A percentile compares a stretch with the other conserved stretches of the same genome.
These are phyloP conservation scores for Rhododendron vialii DNA, from an alignment of 148 eudicot species.

Conservation along the genomic window DNA sequence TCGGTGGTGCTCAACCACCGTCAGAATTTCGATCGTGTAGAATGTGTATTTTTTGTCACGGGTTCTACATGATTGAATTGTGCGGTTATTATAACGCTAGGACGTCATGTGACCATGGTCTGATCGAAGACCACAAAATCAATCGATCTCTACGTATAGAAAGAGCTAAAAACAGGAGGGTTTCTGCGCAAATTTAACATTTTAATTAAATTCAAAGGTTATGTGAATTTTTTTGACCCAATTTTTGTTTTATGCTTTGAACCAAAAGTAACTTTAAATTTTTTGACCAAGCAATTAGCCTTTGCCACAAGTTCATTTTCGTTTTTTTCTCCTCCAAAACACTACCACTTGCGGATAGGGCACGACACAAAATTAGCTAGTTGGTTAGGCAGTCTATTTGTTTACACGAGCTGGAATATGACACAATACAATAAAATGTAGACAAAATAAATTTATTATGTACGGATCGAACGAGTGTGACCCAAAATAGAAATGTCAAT, in stretches of 20 bases:
- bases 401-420: background rate
- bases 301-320: background rate
- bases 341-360: too few species aligned
- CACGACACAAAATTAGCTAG: background rate
- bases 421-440: background rate
- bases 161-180: too few species aligned
- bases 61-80: too few species aligned
- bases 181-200: too few species aligned
- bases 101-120: too few species aligned
- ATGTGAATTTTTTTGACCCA: background rate
- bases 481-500: background rate
- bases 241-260: background rate
- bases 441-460: too few species aligned
- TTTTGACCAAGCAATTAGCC: background rate
- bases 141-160: too few species aligned
- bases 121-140: too few species aligned
- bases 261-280: background rate
- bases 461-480: background rate
- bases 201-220: background rate
- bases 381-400: background rate
- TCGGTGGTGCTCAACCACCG: background rate
- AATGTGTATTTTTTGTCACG: too few species aligned
- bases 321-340: too few species aligned
- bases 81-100: too few species aligned
- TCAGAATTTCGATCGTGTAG: too few species aligned